These are phyloP conservation scores for Lasiodiplodia citricola DNA, from an alignment of 2,329 filamentous ascomycete genomes.

Conservation along the genomic window DNA sequence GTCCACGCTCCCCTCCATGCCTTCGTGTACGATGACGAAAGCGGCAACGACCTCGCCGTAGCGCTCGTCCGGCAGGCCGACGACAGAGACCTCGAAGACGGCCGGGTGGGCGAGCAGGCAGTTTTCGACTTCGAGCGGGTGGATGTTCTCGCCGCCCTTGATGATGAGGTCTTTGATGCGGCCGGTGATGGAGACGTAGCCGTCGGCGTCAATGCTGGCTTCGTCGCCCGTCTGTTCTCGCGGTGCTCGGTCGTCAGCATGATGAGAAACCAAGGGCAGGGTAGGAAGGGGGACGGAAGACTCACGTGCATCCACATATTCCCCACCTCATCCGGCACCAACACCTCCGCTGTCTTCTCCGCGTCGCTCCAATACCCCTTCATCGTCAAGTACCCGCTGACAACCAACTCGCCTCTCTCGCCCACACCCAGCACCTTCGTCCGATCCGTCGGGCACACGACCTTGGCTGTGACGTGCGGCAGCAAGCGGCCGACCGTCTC, in stretches of 20 bases:
- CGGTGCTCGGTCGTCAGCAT: neutral
- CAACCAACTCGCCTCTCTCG: conserved; percentile 78
- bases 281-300: conserved; percentile 15
- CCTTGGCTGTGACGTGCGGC: conserved; percentile 79
- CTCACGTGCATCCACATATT: conserved; percentile 77
- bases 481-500: conserved; percentile 79
- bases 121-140: conserved; percentile 91
- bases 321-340: conserved; percentile 61
- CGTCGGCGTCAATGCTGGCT: conserved; percentile 79
- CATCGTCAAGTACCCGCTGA: conserved; percentile 88
- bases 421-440: conserved; percentile 65
- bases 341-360: conserved; percentile 70
- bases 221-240: conserved; percentile 77
- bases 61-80: conserved; percentile 79
- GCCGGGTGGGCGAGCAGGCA: conserved; percentile 75
- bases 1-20: conserved; percentile 47
- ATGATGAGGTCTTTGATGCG: conserved; percentile 97
- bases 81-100: conserved; percentile 78
- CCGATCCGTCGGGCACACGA: conserved; percentile 73
- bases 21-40: conserved; percentile 68
- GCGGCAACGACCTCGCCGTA: conserved; percentile 89
- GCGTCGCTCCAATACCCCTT: conserved; percentile 85
- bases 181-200: conserved; percentile 87
- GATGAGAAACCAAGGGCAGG: neutral
- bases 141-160: conserved; percentile 92